Evolutionary conservation across 441 rosid species (phyloP), one percentile per base, ranked within the genome.

Genomic region (Erodium trifolium): DNA sequence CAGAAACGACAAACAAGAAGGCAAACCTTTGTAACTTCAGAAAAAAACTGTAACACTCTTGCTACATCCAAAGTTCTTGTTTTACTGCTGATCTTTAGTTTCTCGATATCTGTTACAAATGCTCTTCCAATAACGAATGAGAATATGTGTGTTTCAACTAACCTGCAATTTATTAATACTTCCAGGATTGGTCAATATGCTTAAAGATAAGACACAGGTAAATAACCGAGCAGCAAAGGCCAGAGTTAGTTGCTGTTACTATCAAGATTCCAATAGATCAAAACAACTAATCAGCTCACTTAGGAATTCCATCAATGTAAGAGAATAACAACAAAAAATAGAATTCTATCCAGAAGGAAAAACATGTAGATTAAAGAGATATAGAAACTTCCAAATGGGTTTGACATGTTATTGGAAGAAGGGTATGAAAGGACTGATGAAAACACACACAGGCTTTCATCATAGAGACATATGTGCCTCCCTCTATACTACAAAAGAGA

Each of bases 91-190:
- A 95, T 88, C 80, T 92, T 95, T 84, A 95, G 86, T 88, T 95
- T 95, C 78, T 88, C 99, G 67, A 92, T 82, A 81, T 95, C 99
- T 41, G 96, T 86, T 72, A 92, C 99, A 88, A 92, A 95, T 59
- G 98, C 99, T 88, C 99, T 86, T 85, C 99, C 99, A 80, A 95
- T 90, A 76, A 92, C 99, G 82, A 95, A 95, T 63, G 91, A 92
- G 88, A 95, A 95, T 77, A 95, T 85, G 68, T 95, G 99, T 76
- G 98, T 92, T 86, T 95, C 99, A 76, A 92, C 99, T 88, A 95
- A 83, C 97, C 99, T 95, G 96, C 72, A 72, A 75, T 82, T 55
- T 72, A 78, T 67, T 63, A 73, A 73, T 75, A 64, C 60, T 75
- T 62, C 70, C 77, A 77, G 43, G 55, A 76, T 75, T 66, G 70